These are phyloP conservation scores for Cystofilobasidium ferigula DNA, from an alignment of 768 basidiomycete genomes.

Conservation along the genomic window DNA sequence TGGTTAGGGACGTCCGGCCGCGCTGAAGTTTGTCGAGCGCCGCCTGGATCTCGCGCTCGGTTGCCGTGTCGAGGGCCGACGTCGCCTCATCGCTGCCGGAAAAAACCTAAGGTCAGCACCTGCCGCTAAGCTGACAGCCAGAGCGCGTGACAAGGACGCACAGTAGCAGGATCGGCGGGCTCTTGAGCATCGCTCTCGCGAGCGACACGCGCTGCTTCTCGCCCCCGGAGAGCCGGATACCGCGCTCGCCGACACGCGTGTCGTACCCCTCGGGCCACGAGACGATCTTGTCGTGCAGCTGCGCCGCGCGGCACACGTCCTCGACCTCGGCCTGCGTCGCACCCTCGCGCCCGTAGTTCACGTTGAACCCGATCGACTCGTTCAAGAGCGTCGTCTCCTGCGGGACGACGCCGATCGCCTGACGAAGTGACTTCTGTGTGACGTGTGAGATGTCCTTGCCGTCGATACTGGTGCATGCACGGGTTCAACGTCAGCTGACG, in stretches of 20 bases:
- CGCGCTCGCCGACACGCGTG: constrained; percentile 79
- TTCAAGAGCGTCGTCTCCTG: constrained; percentile 72
- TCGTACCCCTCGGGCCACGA: constrained; percentile 74
- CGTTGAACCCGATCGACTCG: constrained; percentile 35
- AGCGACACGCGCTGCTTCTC: constrained; percentile 67
- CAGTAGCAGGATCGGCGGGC: constrained; percentile 63
- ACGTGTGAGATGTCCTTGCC: constrained; percentile 79
- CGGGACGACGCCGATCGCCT: constrained; percentile 79
- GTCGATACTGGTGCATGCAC: constrained; percentile 41
- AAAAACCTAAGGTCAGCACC: constrained; percentile 23
- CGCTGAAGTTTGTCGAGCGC: constrained; percentile 68
- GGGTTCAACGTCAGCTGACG: neutral
- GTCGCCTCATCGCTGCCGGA: constrained; percentile 33
- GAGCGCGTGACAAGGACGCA: constrained; percentile 44
- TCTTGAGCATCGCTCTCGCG: constrained; percentile 18
- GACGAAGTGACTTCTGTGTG: constrained; percentile 65
- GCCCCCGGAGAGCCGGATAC: constrained; percentile 70
- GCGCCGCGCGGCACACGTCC: constrained; percentile 64
- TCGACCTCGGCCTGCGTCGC: constrained; percentile 63
- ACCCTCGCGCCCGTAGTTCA: constrained; percentile 66
- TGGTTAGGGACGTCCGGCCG: constrained; percentile 62
- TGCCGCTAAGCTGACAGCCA: constrained; percentile 4
- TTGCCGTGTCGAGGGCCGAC: constrained; percentile 70
- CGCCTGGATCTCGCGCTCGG: constrained; percentile 80
- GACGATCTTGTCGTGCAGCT: constrained; percentile 76